These are phyloP conservation scores for Dactylorhiza incarnata DNA, from an alignment of 106 monocot species.

Conservation along the genomic window DNA sequence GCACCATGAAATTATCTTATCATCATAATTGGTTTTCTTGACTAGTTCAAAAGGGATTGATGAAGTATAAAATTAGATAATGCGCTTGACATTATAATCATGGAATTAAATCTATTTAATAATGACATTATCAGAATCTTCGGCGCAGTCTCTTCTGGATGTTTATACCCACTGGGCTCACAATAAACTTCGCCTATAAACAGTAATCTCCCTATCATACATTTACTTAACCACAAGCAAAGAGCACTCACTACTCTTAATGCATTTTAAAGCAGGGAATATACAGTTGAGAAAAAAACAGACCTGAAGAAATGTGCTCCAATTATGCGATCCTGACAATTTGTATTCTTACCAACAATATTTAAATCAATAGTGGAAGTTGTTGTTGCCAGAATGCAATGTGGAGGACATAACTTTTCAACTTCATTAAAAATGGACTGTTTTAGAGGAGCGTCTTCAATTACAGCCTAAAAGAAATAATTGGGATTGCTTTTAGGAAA, in stretches of 20 bases:
- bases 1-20: neutral
- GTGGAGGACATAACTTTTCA: slow-evolving; percentile 59
- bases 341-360: slow-evolving; percentile 73
- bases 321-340: slow-evolving; percentile 79
- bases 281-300: neutral
- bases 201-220: neutral
- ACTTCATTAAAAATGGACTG: slow-evolving; percentile 85
- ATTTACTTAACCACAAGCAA: neutral
- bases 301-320: slow-evolving; percentile 99
- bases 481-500: neutral
- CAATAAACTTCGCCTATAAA: neutral
- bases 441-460: slow-evolving; percentile 73
- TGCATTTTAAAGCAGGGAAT: neutral
- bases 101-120: no score
- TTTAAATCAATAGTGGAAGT: slow-evolving; percentile 89
- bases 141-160: neutral
- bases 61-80: neutral
- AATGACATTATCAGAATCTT: no score
- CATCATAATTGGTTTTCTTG: neutral
- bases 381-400: slow-evolving; percentile 88
- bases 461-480: slow-evolving; percentile 47
- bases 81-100: no score
- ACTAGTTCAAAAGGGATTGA: neutral
- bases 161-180: neutral
- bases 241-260: neutral